Base-by-base conservation (phyloP, 768 basidiomycete species). In the Sarcomyxa edulis region DNA sequence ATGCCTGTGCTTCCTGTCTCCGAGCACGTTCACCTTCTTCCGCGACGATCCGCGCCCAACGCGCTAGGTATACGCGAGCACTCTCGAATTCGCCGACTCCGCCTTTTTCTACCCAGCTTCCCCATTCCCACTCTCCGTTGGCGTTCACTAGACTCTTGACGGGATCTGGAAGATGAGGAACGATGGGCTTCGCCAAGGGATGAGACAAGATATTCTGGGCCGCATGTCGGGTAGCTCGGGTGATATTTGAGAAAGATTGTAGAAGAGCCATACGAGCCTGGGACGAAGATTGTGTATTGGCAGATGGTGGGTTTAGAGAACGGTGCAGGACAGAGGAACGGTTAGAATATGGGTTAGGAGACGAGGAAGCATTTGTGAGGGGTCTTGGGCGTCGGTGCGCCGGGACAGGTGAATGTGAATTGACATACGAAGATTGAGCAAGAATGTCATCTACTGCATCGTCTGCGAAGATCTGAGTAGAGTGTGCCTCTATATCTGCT, bases 61-160 rank as follows among this genome's bases (percentile, higher is more conserved):
- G 72, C 7, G 96, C 96, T 7, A 99, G 76, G 58, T 98, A 98
- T 6, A 98, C 89, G 4, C 94, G 72, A 1, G 96, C 96, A 43
- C 88, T 88, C 62, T 98, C 96, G 56, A 95, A 98, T 56, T 96
- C 93, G 5, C 91, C 92, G 2, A 96, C 88, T 1, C 92, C 87
- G 23, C 89, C 84, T 54, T 87, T 87, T 58, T 93, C 90, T 0
- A 90, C 87, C 89, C 89, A 91, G 48, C 87, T 88, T 4, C 87
- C 82, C 84, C 92, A 95, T 50, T 95, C 87, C 64, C 82, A 80
- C 55, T 95, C 94, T 12, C 93, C 93, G 36, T 82, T 83, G 0
- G 81, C 94, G 52, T 81, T 87, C 2, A 96, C 92, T 32, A 97
- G 73, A 41, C 85, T 91, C 47, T 76, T 78, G 29, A 98, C 91